Base-by-base conservation (phyloP, 2,329 filamentous ascomycete genomes). In the Helicocarpus griseus region DNA sequence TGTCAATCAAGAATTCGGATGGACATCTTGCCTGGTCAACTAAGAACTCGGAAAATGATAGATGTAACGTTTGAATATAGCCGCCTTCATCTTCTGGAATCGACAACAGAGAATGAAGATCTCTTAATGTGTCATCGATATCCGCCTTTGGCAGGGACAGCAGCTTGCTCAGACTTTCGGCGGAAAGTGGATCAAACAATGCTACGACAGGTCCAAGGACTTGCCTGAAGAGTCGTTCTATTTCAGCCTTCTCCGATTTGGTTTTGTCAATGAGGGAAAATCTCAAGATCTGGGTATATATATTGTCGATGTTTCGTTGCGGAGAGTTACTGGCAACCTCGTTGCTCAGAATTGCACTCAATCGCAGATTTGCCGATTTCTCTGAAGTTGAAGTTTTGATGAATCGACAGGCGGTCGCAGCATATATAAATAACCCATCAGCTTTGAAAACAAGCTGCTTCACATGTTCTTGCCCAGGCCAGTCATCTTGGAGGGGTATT, bases 341-440 rank as follows among this genome's bases (percentile, higher is more conserved):
- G 11, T 52, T 35, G 26, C 19, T 19, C 26, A 51, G 41, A 28
- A 53, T 26, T 21, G 17, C 22, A 36, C 17, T 35, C 28, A 56
- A 22, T 21, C 54, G 45, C 43, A 48, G 7, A 11, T 48, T 36
- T n/a, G 24, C 41, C 6, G 19, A 44, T 29, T 31, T 44, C 24
- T 54, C 35, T 50, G 43, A 56, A 21, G 55, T 51, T 14, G n/a
- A 8, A 50, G 64, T 58, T 19, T 48, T 50, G 17, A 67, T 47
- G 53, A 62, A 62, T 2, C 59, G 63, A 54, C 56, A 66, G 13
- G 60, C 33, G 13, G 64, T 63, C 14, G 56, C 47, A 7, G 58
- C 58, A 19, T 46, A 66, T 41, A 60, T 66, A 38, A 69, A 68
- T 26, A 68, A 52, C 21, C 63, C 60, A 41, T 52, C 40, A 17